Percentiles rank a stretch among this genome's conserved stretches.
phyloP scores from a whole-genome alignment of 768 basidiomycete genomes.

The Lactarius deliciosus region DNA sequence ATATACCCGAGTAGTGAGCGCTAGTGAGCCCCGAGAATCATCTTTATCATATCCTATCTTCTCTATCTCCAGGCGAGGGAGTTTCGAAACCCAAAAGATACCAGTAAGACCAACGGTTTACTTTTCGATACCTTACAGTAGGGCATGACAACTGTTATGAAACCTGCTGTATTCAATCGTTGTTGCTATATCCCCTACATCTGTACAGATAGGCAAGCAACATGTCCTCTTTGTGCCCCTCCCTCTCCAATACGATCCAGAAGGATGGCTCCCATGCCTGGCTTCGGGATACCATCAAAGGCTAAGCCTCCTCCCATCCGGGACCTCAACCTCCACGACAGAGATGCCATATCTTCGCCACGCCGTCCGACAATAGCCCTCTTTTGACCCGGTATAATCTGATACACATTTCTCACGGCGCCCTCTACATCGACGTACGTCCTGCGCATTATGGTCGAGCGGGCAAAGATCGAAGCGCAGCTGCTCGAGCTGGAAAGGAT shows the following conservation, averaged over 20 bases:
- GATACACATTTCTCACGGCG: slow-evolving; percentile 41
- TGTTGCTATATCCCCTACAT: slow-evolving; percentile 17
- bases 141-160: too few relatives aligned
- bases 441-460: slow-evolving; percentile 64
- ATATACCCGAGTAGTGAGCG: too few relatives aligned
- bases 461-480: slow-evolving; percentile 62
- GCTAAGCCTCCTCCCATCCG: too few relatives aligned
- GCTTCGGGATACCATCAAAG: slow-evolving; percentile 61
- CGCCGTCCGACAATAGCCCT: slow-evolving; percentile 54
- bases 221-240: slow-evolving; percentile 15
- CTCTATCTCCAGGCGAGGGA: too few relatives aligned
- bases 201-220: slow-evolving; percentile 22
- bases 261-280: slow-evolving; percentile 49
- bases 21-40: too few relatives aligned
- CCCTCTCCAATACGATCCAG: slow-evolving; percentile 45
- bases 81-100: too few relatives aligned
- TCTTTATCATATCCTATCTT: too few relatives aligned
- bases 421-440: slow-evolving; percentile 72
- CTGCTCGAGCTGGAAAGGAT: slow-evolving; percentile 69
- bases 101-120: too few relatives aligned
- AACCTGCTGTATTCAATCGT: slow-evolving; percentile 23
- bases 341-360: slow-evolving; percentile 59
- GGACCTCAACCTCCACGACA: slow-evolving; percentile 57
- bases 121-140: too few relatives aligned
- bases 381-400: slow-evolving; percentile 7